These are phyloP conservation scores for Protea cynaroides DNA, from an alignment of 164 flowering plant genomes.

Conservation along the genomic window DNA sequence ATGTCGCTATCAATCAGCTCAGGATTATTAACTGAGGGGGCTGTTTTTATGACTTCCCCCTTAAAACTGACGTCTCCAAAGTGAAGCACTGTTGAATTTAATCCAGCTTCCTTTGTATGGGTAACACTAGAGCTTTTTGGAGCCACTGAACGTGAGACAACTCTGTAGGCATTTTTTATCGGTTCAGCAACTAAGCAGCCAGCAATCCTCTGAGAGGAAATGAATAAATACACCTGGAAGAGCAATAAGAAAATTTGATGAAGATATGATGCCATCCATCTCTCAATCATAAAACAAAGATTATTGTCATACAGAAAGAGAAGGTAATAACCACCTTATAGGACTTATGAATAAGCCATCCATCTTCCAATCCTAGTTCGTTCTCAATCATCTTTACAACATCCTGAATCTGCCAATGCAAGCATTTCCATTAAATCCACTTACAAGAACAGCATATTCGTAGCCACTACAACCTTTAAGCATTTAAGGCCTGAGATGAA, in stretches of 20 bases:
- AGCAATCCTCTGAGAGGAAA: conserved; percentile 54
- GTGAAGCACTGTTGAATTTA: conserved; percentile 32
- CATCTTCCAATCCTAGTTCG: conserved; percentile 53
- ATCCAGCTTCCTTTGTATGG: conserved; percentile 14
- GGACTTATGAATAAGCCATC: conserved; percentile 54
- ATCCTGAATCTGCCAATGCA: conserved; percentile 55
- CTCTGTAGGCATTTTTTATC: conserved; percentile 50
- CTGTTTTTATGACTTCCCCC: conserved; percentile 39
- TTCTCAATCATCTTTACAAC: conserved; percentile 66
- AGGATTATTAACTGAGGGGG: conserved; percentile 6
- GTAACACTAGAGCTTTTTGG: conserved; percentile 12
- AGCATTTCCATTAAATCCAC: neutral
- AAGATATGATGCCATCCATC: neutral
- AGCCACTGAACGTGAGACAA: conserved; percentile 30
- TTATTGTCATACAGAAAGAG: neutral
- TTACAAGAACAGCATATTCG: neutral
- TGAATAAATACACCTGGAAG: conserved; percentile 64
- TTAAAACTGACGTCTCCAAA: conserved; percentile 55
- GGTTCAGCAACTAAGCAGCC: conserved; percentile 80
- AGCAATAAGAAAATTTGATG: too few relatives aligned
- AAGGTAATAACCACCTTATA: conserved; percentile 47
- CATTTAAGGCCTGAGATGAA: neutral
- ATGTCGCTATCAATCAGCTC: conserved; percentile 12
- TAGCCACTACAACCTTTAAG: neutral
- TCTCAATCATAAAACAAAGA: neutral